Evolutionary conservation across 1,284 basidiomycete genomes (phyloP), one percentile per base, ranked within the genome.

Genomic region (Naganishia albida): DNA sequence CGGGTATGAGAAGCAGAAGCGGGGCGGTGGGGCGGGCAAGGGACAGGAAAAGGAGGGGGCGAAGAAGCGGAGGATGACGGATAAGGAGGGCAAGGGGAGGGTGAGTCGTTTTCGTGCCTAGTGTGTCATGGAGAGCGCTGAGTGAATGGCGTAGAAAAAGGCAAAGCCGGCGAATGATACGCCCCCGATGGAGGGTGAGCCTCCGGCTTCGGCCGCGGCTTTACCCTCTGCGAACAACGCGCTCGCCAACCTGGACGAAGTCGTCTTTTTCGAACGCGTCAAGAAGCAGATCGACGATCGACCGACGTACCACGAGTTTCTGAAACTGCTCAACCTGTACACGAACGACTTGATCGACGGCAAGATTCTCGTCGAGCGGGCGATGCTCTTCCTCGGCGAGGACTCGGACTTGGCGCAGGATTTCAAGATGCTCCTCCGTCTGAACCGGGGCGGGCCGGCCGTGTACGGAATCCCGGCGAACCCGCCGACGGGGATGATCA

Each of bases 241-340:
- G 65, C 81, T 81, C 66, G 84, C 85, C 1, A 83, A 87, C 2
- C 85, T 87, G n/a, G 90, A 93, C 69, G 93, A 96, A 74, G 84
- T 95, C 26, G 82, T 89, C 15, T 98, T 98, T 83, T 98, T 98
- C 74, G 93, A 98, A 75, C 87, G 90, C 59, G 90, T 93, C 72
- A 93, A 92, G 77, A 89, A 89, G 67, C 84, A 86, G 51, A 83
- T 97, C 67, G 76, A 94, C 72, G 91, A 89, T 75, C 87, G 91
- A 44, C 87, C 92, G 62, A 88, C 88, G 3, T 98, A 96, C 81
- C 90, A 94, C 77, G 95, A 98, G 79, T 98, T 99, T 81, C 82
- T 99, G 70, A 97, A 95, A 77, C 83, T 97, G 64, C 85, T 97
- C 74, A 98, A 98, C 76, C 83, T 98, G 1, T 99, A 95, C 77